Percentiles rank a stretch among this genome's conserved stretches.
Conservation (phyloP, 2,329 filamentous ascomycete species). For the Tolypocladium tundrense region DNA sequence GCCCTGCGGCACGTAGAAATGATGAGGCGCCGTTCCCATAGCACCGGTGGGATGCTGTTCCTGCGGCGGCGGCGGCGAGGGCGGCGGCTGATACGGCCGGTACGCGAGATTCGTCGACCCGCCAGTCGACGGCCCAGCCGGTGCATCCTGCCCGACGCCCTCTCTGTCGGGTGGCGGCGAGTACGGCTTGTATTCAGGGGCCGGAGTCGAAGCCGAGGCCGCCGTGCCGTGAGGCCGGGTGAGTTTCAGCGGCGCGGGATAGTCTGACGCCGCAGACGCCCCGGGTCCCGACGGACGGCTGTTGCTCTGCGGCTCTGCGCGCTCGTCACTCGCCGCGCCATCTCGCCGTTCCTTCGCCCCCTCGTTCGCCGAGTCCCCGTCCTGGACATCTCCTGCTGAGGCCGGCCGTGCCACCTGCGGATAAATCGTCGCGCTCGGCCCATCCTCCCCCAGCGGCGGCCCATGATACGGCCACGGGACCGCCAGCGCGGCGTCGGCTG, state of each 20-base stretch:
- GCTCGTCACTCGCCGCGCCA: background rate
- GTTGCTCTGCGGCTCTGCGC: background rate
- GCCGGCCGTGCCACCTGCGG: background rate
- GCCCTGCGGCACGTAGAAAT: slow-evolving; percentile 7
- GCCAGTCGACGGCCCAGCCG: background rate
- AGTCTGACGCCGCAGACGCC: slow-evolving; percentile 3
- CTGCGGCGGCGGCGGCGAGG: slow-evolving; percentile 9
- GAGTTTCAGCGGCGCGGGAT: slow-evolving; percentile 17
- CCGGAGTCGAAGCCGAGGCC: slow-evolving; percentile 6
- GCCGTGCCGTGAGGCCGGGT: slow-evolving; percentile 10
- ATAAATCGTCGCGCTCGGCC: slow-evolving; percentile 3
- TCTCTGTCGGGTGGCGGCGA: slow-evolving; percentile 9
- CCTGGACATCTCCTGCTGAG: background rate
- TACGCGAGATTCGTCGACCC: slow-evolving; percentile 13
- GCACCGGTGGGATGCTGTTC: background rate
- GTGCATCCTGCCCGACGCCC: background rate
- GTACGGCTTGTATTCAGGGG: slow-evolving; percentile 17
- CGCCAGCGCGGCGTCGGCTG: slow-evolving; percentile 8
- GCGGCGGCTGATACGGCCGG: slow-evolving; percentile 17
- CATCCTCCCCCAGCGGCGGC: slow-evolving; percentile 5
- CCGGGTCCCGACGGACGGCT: background rate
- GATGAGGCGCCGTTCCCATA: slow-evolving; percentile 11
- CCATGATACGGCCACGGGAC: slow-evolving; percentile 25
- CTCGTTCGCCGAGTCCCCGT: background rate
- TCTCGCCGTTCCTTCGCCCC: background rate